Base-by-base conservation (phyloP, 1,284 basidiomycete species). In the Cutaneotrichosporon daszewskae region DNA sequence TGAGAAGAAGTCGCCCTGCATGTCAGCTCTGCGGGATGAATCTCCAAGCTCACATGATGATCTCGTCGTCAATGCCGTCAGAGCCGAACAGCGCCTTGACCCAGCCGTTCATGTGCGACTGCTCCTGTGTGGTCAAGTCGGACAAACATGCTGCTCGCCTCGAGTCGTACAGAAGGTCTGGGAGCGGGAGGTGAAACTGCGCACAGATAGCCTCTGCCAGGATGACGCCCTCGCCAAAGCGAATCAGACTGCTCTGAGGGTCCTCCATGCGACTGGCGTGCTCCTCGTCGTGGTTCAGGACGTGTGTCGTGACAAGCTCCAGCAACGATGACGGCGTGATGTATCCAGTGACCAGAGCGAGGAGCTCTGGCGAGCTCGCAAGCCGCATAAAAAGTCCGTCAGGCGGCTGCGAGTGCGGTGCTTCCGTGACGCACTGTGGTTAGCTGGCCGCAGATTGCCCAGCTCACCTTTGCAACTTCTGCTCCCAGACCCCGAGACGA, bases 21-120 rank as follows among this genome's bases (percentile, higher is more conserved):
- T 6, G 16, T 31, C 5, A 31, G 28, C 28, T 9, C 14, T 31
- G 13, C 28, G 14, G 28, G 7, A 31, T 7, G 8, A 31, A 27
- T 27, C n/a, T n/a, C n/a, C n/a, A n/a, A 31, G 14, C 28, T 31
- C 14, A 31, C 49, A 68, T 54, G 4, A 72, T 48, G n/a, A 66
- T 62, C 27, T 70, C 62, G 39, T 72, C 69, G 32, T 70, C 68
- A 34, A 72, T 72, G 18, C 69, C 69, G 36, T 68, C 64, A 3
- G 67, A 62, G 14, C 69, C 68, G 49, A 70, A 65, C 24, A 72
- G 49, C 7, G 69, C 69, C 31, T 67, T 65, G 27, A 68, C 55
- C 69, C 69, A 72, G 17, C 65, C 64, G 39, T 64, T 65, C 32
- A 69, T 33, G 31, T 56, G 64, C 1, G 53, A 51, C 4, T 67